Evolutionary conservation across 1,139 yeast species (phyloP), one percentile per base, ranked within the genome.

Genomic region (Petasospora rhodanensis): DNA sequence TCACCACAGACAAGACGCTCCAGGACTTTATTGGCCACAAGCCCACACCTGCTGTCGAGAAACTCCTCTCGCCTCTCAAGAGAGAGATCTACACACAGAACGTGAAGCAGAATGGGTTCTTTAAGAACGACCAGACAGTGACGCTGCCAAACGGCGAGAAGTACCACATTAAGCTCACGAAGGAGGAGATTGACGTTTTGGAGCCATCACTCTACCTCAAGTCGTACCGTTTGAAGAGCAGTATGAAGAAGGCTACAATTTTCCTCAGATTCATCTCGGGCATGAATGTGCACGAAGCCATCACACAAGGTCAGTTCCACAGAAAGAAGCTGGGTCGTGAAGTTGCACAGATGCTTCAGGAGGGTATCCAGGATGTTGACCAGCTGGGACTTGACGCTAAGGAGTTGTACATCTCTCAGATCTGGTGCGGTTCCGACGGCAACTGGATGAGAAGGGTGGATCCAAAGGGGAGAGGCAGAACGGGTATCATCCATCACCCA

Each of bases 381-480:
- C 24, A 40, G 18, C 27, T 40, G 3, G 38, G 37, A 10, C 59
- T 82, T 43, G 61, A 80, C 45, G 70, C 75, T 14, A 73, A 80
- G 45, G 70, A 71, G 26, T 59, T 89, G 34, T 85, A 80, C 52
- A 73, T 91, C 41, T 78, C 81, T 32, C 84, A 84, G 54, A 76
- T 87, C 44, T 91, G 97, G 97, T 79, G 79, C 18, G 96, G 96
- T 29, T 78, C 86, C 42, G 97, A 89, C 57, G 96, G 96, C 12
- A 54, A 61, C 33, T 76, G 83, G 78, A 55, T 57, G 31, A 80
- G 75, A 58, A 73, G 93, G 56, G 60, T 79, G n/a, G 96, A 89
- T 48, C 70, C 73, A 53, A 87, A 86, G 64, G 96, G 93, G 43
- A 79, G 97, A 65, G 96, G 96, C 45, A 76, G 96, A 59, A 68